Conservation (phyloP, 2,329 filamentous ascomycete species). For the Pestalotiopsis sp. region DNA sequence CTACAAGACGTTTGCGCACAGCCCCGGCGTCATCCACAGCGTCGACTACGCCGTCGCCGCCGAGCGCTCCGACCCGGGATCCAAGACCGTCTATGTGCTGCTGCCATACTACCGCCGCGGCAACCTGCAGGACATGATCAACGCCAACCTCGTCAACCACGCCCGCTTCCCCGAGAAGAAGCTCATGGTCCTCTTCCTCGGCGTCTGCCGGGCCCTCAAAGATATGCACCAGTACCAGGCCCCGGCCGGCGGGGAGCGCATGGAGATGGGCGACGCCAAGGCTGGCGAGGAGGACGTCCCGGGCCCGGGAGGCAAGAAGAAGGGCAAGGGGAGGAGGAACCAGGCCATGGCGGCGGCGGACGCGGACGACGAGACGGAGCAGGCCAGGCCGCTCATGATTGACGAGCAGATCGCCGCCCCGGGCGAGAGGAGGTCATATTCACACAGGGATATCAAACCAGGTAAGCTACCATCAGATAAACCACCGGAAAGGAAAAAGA, state of each 20-base stretch:
- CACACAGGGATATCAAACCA: slow-evolving; percentile 96
- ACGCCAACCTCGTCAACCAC: slow-evolving; percentile 96
- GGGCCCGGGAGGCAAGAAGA: slow-evolving; percentile 26
- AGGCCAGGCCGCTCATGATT: slow-evolving; percentile 82
- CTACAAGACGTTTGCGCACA: slow-evolving; percentile 83
- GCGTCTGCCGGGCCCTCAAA: slow-evolving; percentile 83
- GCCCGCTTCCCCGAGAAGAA: slow-evolving; percentile 83
- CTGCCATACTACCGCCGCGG: slow-evolving; percentile 93
- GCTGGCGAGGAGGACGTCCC: slow-evolving; percentile 42
- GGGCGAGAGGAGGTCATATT: slow-evolving; percentile 75
- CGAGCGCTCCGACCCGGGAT: slow-evolving; percentile 58
- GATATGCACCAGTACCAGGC: slow-evolving; percentile 89
- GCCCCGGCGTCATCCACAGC: slow-evolving; percentile 69
- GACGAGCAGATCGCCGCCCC: slow-evolving; percentile 70
- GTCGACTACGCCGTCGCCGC: slow-evolving; percentile 54
- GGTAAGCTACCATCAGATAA: slow-evolving; percentile 57
- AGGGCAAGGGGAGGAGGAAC: slow-evolving; percentile 36
- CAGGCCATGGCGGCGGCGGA: slow-evolving; percentile 46
- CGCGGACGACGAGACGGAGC: slow-evolving; percentile 69
- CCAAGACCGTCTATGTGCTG: slow-evolving; percentile 95
- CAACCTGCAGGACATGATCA: slow-evolving; percentile 97
- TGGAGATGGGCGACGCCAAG: slow-evolving; percentile 48
- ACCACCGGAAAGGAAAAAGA: too few species aligned
- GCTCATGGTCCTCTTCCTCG: slow-evolving; percentile 87
- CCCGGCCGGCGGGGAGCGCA: slow-evolving; percentile 44